These are phyloP conservation scores for Metschnikowia anglica DNA, from an alignment of 805 yeast species.

Conservation along the genomic window DNA sequence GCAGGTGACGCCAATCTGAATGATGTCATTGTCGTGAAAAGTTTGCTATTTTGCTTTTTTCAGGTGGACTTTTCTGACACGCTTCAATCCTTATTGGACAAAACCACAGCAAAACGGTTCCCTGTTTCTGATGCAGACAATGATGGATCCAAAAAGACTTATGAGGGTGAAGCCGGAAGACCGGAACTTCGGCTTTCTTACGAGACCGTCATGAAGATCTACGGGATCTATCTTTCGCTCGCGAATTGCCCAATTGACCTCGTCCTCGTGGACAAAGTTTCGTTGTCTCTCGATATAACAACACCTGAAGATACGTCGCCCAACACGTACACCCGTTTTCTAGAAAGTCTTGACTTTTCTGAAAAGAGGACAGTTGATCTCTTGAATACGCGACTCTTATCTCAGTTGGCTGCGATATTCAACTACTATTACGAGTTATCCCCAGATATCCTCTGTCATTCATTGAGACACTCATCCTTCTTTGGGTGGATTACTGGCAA, in stretches of 20 bases:
- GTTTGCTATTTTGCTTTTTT: slow-evolving; percentile 26
- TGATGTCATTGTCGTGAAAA: slow-evolving; percentile 22
- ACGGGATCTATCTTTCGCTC: slow-evolving; percentile 26
- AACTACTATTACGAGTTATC: slow-evolving; percentile 23
- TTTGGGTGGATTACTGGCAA: slow-evolving; percentile 22
- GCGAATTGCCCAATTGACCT: slow-evolving; percentile 26
- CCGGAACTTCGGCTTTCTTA: slow-evolving; percentile 17
- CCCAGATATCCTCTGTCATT: slow-evolving; percentile 17
- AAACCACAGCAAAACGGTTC: slow-evolving; percentile 10
- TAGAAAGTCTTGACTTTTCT: slow-evolving; percentile 20
- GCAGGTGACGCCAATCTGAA: slow-evolving; percentile 15
- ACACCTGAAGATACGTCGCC: slow-evolving; percentile 22
- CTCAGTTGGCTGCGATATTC: slow-evolving; percentile 27
- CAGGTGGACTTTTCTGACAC: slow-evolving; percentile 24
- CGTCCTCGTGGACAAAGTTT: slow-evolving; percentile 21
- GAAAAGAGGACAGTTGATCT: slow-evolving; percentile 2
- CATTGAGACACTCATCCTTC: slow-evolving; percentile 17
- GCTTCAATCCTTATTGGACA: slow-evolving; percentile 21
- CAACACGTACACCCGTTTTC: slow-evolving; percentile 23
- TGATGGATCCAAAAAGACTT: too few relatives aligned
- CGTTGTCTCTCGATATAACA: slow-evolving; percentile 32
- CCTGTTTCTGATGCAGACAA: slow-evolving; percentile 4
- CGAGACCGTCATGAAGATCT: slow-evolving; percentile 29
- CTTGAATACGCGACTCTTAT: slow-evolving; percentile 21
- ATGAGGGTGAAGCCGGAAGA: too few relatives aligned